Evolutionary conservation across 2,329 filamentous ascomycete genomes (phyloP).

Genomic region (Cladosporium sp.): DNA sequence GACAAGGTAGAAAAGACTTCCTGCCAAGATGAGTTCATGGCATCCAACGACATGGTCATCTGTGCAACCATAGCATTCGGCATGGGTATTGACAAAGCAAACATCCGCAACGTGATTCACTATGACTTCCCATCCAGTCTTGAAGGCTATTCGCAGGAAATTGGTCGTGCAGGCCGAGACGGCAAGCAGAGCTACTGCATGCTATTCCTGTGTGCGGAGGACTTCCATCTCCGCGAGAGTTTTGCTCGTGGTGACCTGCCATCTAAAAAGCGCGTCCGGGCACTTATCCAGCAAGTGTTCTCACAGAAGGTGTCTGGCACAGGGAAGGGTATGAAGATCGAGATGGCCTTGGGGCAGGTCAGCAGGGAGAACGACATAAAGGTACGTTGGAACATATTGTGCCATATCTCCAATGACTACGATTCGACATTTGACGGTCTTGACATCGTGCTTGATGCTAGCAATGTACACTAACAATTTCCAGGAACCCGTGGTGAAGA

Average conservation of each 20-base stretch:
- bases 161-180: conserved; percentile 54
- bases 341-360: conserved; percentile 44
- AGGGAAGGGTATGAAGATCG: conserved; percentile 31
- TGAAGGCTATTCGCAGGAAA: conserved; percentile 56
- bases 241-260: conserved; percentile 59
- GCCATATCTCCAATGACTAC: neutral
- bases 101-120: conserved; percentile 54
- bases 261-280: conserved; percentile 45
- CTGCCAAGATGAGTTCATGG: conserved; percentile 53
- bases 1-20: conserved; percentile 41
- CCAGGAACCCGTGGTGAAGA: conserved; percentile 41
- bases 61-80: conserved; percentile 54
- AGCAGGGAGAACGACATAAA: conserved; percentile 53
- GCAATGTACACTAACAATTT: neutral
- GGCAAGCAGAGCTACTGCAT: conserved; percentile 53
- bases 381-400: conserved; percentile 14
- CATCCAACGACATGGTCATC: conserved; percentile 38
- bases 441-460: too few relatives aligned
- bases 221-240: conserved; percentile 56
- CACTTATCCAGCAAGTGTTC: conserved; percentile 52
- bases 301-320: conserved; percentile 18
- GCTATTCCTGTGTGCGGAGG: conserved; percentile 54
- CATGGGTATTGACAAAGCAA: conserved; percentile 57
- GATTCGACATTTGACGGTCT: neutral
- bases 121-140: conserved; percentile 50